These are phyloP conservation scores for Metschnikowia lachancei DNA, from an alignment of 805 yeast genomes.

Conservation along the genomic window DNA sequence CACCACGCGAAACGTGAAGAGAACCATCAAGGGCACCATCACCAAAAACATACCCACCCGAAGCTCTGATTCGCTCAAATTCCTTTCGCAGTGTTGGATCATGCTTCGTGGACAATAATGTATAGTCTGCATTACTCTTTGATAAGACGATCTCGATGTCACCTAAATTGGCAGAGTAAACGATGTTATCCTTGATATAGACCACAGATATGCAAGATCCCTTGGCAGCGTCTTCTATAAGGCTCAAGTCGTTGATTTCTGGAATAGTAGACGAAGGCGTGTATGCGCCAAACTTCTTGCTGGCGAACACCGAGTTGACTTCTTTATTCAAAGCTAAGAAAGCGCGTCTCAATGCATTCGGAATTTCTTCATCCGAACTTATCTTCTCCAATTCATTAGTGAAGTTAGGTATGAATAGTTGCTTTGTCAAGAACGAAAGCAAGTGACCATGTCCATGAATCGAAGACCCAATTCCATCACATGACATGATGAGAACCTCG, in stretches of 20 bases:
- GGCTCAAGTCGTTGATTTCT: conserved; percentile 50
- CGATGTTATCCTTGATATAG: conserved; percentile 65
- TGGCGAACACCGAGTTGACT: conserved; percentile 59
- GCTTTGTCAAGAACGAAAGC: conserved; percentile 71
- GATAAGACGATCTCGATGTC: conserved; percentile 82
- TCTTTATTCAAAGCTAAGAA: conserved; percentile 80
- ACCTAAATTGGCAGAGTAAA: conserved; percentile 87
- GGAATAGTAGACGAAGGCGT: conserved; percentile 34
- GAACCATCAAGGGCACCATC: conserved; percentile 84
- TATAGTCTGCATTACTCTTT: conserved; percentile 75
- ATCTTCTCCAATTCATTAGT: conserved; percentile 59
- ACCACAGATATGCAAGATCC: conserved; percentile 86
- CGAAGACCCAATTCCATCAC: conserved; percentile 19
- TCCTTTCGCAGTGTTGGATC: conserved; percentile 77
- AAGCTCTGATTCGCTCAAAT: conserved; percentile 80
- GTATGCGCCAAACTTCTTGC: conserved; percentile 41
- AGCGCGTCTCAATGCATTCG: conserved; percentile 77
- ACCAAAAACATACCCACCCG: conserved; percentile 87
- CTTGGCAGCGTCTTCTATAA: conserved; percentile 64
- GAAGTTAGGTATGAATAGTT: conserved; percentile 62
- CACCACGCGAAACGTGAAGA: conserved; percentile 81
- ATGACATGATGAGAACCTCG: conserved; percentile 64
- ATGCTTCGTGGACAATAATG: conserved; percentile 71
- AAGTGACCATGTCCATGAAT: conserved; percentile 50
- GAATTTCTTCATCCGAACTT: conserved; percentile 46